Percentiles rank a stretch among this genome's conserved stretches.
These are phyloP conservation scores for Rehmannia glutinosa DNA, from an alignment of 257 asterid genomes.

Conservation along the genomic window DNA sequence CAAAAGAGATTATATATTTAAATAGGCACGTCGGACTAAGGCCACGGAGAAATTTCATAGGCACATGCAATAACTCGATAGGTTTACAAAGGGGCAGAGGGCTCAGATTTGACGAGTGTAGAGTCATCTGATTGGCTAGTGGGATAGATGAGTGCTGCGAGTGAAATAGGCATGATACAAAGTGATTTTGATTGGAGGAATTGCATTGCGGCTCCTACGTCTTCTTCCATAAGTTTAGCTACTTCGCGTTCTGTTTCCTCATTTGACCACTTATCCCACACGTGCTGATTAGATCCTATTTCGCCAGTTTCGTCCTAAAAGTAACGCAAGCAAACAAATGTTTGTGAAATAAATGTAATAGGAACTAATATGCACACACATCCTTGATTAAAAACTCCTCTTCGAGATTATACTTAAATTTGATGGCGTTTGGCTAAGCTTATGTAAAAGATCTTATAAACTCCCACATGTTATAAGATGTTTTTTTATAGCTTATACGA, in stretches of 20 bases:
- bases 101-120: slow-evolving; percentile 54
- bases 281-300: slow-evolving; percentile 45
- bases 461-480: too few relatives aligned
- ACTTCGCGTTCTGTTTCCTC: slow-evolving; percentile 76
- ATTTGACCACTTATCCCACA: slow-evolving; percentile 89
- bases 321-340: background rate
- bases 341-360: background rate
- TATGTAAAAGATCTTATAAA: too few relatives aligned
- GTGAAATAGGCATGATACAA: slow-evolving; percentile 89
- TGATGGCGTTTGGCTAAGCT: too few relatives aligned
- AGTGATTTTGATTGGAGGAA: slow-evolving; percentile 83
- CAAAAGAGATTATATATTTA: slow-evolving; percentile 12
- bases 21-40: slow-evolving; percentile 19
- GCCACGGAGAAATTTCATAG: slow-evolving; percentile 30
- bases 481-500: too few relatives aligned
- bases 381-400: too few relatives aligned
- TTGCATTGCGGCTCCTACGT: slow-evolving; percentile 84
- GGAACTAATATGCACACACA: too few relatives aligned
- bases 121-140: slow-evolving; percentile 44
- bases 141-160: slow-evolving; percentile 79
- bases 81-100: slow-evolving; percentile 54
- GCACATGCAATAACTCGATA: slow-evolving; percentile 23
- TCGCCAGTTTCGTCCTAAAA: slow-evolving; percentile 51
- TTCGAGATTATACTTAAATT: too few relatives aligned
- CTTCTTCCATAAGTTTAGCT: slow-evolving; percentile 83